Conservation (phyloP, 257 asterid genomes). For the Nicotiana otophora region DNA sequence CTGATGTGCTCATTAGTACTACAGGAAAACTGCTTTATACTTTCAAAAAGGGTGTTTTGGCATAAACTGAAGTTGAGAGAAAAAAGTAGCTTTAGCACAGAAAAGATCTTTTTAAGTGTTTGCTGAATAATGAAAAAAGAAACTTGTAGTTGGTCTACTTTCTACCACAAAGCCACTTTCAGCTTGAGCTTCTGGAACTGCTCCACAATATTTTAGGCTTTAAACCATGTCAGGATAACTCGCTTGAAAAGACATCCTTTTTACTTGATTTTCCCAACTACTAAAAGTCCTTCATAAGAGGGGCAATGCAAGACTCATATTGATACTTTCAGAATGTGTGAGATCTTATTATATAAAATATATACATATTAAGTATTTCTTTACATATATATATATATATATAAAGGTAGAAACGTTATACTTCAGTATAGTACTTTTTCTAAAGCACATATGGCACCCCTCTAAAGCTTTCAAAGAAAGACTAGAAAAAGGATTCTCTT, state of each 20-base stretch:
- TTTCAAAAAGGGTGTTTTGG: neutral
- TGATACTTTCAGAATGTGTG: too few relatives aligned
- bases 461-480: slow-evolving; percentile 21
- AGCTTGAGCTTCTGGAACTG: neutral
- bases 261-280: neutral
- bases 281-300: neutral
- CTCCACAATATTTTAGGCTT: neutral
- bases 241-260: neutral
- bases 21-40: neutral
- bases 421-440: too few relatives aligned
- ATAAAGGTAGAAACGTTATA: too few relatives aligned
- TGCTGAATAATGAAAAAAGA: neutral
- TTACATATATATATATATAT: too few relatives aligned
- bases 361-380: too few relatives aligned
- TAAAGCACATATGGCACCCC: slow-evolving; percentile 49
- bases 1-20: neutral
- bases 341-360: too few relatives aligned
- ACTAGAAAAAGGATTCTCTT: slow-evolving; percentile 17
- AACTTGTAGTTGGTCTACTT: neutral
- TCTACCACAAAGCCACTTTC: neutral
- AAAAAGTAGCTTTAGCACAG: neutral
- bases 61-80: neutral
- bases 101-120: neutral
- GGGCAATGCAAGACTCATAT: too few relatives aligned
- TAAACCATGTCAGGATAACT: neutral